Evolutionary conservation across 2,329 filamentous ascomycete genomes (phyloP).

Genomic region (Colletotrichum paranaense): DNA sequence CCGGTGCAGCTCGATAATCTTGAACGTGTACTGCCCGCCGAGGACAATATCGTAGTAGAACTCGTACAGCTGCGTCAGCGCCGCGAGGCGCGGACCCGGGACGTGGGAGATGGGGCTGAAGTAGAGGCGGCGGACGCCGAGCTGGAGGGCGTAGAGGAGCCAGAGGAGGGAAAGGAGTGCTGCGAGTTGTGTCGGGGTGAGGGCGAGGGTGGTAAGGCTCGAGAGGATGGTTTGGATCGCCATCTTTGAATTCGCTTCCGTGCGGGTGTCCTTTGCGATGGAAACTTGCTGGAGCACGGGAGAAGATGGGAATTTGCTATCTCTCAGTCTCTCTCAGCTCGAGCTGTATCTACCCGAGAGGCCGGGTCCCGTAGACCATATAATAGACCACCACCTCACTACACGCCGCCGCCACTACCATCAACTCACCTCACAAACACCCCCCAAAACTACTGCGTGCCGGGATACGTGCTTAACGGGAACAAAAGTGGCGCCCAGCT

Average conservation of each 20-base stretch:
- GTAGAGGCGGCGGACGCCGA: constrained; percentile 47
- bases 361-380: background rate
- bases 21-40: constrained; percentile 54
- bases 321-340: background rate
- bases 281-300: background rate
- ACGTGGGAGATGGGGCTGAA: constrained; percentile 52
- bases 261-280: background rate
- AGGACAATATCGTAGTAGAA: constrained; percentile 56
- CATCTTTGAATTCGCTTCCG: constrained; percentile 36
- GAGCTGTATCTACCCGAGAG: background rate
- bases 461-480: background rate
- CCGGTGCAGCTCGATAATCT: constrained; percentile 49
- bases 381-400: background rate
- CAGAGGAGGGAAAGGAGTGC: constrained; percentile 41
- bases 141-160: constrained; percentile 43
- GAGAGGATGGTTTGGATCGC: constrained; percentile 39
- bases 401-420: background rate
- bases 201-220: constrained; percentile 33
- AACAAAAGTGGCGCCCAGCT: background rate
- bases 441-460: background rate
- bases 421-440: background rate
- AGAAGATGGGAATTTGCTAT: background rate
- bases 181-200: constrained; percentile 41
- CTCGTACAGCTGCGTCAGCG: constrained; percentile 52
- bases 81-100: constrained; percentile 52